Conservation (phyloP, 768 basidiomycete genomes). For the Rhodocollybia butyracea region DNA sequence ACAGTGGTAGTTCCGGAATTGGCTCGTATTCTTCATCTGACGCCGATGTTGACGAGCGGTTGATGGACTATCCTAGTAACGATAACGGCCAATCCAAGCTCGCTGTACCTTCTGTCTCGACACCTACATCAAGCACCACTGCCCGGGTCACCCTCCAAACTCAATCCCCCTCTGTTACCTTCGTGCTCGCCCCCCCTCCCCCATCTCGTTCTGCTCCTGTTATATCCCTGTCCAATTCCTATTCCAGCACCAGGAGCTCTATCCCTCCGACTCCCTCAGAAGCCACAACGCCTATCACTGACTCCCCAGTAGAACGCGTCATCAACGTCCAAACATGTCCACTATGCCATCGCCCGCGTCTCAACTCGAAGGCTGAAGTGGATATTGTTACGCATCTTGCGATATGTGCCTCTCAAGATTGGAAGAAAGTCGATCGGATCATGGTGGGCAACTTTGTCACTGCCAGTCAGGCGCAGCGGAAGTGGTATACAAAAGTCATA, state of each 20-base stretch:
- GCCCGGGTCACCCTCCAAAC: background rate
- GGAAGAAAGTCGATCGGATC: constrained; percentile 84
- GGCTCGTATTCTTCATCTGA: constrained; percentile 43
- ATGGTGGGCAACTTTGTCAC: constrained; percentile 95
- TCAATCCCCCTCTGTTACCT: background rate
- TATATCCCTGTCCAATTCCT: constrained; percentile 14
- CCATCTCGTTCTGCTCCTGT: background rate
- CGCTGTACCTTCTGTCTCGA: background rate
- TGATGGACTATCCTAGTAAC: background rate
- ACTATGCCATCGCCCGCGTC: constrained; percentile 82
- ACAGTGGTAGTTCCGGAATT: constrained; percentile 10
- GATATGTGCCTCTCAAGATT: constrained; percentile 91
- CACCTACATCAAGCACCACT: background rate
- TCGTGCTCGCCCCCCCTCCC: background rate
- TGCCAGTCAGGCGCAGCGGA: constrained; percentile 90
- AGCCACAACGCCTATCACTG: background rate
- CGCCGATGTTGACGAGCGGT: constrained; percentile 27
- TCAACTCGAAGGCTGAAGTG: constrained; percentile 85
- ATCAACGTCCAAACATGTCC: constrained; percentile 97
- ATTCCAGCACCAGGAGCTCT: constrained; percentile 12
- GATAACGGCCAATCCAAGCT: background rate
- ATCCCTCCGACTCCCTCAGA: background rate
- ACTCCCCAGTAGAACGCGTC: constrained; percentile 67
- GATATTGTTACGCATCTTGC: constrained; percentile 98
- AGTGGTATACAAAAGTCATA: constrained; percentile 93